phyloP scores from a whole-genome alignment of 768 basidiomycete genomes.

The Naematelia aurantialba region DNA sequence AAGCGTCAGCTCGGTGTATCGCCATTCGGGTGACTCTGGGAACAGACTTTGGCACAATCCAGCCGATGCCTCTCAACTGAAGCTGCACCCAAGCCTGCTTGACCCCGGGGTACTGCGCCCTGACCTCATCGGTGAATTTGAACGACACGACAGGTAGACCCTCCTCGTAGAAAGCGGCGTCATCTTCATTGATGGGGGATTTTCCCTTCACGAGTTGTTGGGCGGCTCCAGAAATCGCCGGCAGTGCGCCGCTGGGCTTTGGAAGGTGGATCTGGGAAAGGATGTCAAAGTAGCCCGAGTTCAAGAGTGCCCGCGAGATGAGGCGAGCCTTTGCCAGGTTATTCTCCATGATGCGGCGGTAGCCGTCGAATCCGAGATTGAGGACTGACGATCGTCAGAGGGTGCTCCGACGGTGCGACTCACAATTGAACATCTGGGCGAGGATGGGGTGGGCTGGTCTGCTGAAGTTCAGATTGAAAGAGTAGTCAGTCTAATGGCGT shows the following conservation, averaged over 20 bases:
- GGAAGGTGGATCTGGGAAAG: constrained; percentile 57
- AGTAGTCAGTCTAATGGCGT: constrained; percentile 61
- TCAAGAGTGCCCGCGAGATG: constrained; percentile 63
- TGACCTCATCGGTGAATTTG: constrained; percentile 59
- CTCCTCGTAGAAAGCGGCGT: constrained; percentile 54
- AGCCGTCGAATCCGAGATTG: constrained; percentile 60
- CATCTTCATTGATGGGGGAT: constrained; percentile 52
- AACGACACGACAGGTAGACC: constrained; percentile 60
- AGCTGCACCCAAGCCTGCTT: constrained; percentile 54
- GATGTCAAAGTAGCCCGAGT: constrained; percentile 53
- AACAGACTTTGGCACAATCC: constrained; percentile 60
- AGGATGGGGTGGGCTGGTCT: constrained; percentile 59
- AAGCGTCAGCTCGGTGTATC: not conserved
- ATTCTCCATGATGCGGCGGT: constrained; percentile 50
- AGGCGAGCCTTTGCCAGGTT: constrained; percentile 59
- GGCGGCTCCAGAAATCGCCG: constrained; percentile 23
- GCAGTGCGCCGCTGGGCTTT: constrained; percentile 26
- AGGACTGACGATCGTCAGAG: constrained; percentile 49
- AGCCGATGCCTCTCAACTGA: constrained; percentile 57
- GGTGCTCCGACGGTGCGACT: not conserved
- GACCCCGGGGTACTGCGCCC: constrained; percentile 57
- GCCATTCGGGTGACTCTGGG: not conserved
- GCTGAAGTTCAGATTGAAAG: constrained; percentile 58
- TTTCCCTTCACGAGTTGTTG: constrained; percentile 43
- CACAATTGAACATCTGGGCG: constrained; percentile 59